Conservation (phyloP, 345 rosid species). For the Brassica napus region DNA sequence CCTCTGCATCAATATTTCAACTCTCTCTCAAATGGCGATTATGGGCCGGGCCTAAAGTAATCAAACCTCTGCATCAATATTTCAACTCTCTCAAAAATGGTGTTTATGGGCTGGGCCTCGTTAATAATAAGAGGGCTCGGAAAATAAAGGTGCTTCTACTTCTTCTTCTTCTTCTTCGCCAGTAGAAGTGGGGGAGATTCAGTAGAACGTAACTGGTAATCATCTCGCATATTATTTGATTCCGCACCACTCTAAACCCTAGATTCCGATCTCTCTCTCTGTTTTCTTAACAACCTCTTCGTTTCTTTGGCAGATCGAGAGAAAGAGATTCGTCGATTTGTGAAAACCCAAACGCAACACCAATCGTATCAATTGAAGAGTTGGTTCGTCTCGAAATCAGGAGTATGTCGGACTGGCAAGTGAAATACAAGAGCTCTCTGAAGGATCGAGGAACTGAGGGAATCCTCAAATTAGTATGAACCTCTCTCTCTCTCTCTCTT, state of each 20-base stretch:
- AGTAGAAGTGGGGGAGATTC: background rate
- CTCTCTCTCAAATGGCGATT: no score
- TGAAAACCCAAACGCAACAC: background rate
- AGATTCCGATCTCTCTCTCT: background rate
- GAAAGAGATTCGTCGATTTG: background rate
- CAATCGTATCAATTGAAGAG: background rate
- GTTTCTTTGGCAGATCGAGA: background rate
- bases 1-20: no score
- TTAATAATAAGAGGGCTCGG: no score
- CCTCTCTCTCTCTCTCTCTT: background rate
- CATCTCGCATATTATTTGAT: background rate
- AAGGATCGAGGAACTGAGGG: conserved; percentile 87
- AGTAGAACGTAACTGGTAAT: background rate
- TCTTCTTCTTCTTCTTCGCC: background rate
- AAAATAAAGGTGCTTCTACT: background rate
- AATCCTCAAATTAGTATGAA: conserved; percentile 56
- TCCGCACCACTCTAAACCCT: background rate
- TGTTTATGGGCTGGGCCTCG: background rate
- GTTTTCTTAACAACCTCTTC: background rate
- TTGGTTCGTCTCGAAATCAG: background rate
- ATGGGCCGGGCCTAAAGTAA: no score
- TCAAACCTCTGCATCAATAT: no score
- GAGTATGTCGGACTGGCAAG: conserved; percentile 26
- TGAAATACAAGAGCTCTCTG: conserved; percentile 70
- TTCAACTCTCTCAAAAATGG: no score